Evolutionary conservation across 768 basidiomycete species (phyloP).

Genomic region (Mycena floridula): DNA sequence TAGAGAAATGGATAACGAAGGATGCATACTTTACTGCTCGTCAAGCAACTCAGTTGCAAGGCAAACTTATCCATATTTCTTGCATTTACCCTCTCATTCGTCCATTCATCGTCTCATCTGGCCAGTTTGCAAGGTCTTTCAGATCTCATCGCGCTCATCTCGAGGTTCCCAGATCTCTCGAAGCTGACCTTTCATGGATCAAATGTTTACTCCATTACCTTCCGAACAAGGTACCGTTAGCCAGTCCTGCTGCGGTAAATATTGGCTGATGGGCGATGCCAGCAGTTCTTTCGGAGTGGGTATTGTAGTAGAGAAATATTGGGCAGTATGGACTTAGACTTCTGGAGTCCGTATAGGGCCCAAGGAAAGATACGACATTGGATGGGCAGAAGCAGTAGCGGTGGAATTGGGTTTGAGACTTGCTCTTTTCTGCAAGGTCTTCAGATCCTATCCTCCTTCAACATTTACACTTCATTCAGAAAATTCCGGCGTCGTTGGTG

Average conservation of each 20-base stretch:
- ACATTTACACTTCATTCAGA: constrained; percentile 23
- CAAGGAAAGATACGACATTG: constrained; percentile 21
- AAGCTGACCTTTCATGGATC: constrained; percentile 18
- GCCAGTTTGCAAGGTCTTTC: constrained; percentile 17
- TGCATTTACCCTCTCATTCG: constrained; percentile 19
- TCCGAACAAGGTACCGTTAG: constrained; percentile 15
- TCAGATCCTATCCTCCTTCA: no score
- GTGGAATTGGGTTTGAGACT: constrained; percentile 25
- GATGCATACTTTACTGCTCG: constrained; percentile 3
- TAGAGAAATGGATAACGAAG: constrained; percentile 9
- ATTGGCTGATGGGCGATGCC: constrained; percentile 28
- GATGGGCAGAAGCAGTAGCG: constrained; percentile 33
- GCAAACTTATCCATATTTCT: constrained; percentile 25
- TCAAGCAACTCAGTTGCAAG: constrained; percentile 20
- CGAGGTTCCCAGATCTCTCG: constrained; percentile 2
- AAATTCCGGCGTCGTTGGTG: constrained; percentile 26
- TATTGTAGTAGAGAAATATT: constrained; percentile 15
- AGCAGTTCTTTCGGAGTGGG: constrained; percentile 27
- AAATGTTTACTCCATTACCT: constrained; percentile 3
- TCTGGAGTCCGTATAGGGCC: constrained; percentile 21
- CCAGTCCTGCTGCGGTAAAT: constrained; percentile 10
- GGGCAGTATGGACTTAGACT: constrained; percentile 24
- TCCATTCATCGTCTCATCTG: constrained; percentile 15
- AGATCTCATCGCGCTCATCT: constrained; percentile 8
- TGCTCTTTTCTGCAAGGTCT: not conserved